These are phyloP conservation scores for Colletotrichum cuscutae DNA, from an alignment of 2,329 filamentous ascomycete genomes.

Conservation along the genomic window DNA sequence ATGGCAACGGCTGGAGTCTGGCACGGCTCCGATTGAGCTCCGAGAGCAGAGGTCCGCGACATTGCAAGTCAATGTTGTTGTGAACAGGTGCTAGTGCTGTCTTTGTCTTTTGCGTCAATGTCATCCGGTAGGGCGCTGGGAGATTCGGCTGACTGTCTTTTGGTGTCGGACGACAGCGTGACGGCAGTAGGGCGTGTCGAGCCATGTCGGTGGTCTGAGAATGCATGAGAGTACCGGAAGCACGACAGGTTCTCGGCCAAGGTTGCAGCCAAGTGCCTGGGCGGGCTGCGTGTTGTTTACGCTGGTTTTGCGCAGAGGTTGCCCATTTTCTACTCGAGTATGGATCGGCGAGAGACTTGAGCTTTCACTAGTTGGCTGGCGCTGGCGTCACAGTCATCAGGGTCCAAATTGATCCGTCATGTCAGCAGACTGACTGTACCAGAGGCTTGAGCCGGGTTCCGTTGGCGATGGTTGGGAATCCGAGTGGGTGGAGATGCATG, in stretches of 20 bases:
- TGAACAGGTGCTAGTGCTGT: not conserved
- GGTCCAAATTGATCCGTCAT: not conserved
- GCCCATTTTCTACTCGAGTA: not conserved
- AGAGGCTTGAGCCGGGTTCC: not conserved
- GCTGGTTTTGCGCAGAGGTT: not conserved
- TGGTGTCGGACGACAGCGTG: not conserved
- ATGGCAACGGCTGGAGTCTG: constrained; percentile 1
- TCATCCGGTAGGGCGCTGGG: not conserved
- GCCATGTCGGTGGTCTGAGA: not conserved
- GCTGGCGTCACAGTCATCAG: constrained; percentile 13
- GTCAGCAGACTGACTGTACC: not conserved
- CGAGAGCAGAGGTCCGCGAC: not conserved
- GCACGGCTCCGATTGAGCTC: constrained; percentile 15
- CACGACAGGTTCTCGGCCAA: not conserved
- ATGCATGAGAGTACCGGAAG: not conserved
- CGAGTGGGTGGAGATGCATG: not conserved
- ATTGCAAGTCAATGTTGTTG: no score
- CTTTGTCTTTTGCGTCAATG: not conserved
- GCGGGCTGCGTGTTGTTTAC: not conserved
- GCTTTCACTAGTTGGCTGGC: not conserved
- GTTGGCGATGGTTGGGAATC: not conserved
- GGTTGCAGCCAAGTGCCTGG: constrained; percentile 18
- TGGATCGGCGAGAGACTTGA: constrained; percentile 10
- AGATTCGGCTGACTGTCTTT: not conserved
- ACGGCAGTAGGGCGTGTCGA: not conserved